A percentile compares a stretch with the other conserved stretches of the same genome.
These are phyloP conservation scores for Fusarium chlamydosporum DNA, from an alignment of 2,329 filamentous ascomycete genomes.

Conservation along the genomic window DNA sequence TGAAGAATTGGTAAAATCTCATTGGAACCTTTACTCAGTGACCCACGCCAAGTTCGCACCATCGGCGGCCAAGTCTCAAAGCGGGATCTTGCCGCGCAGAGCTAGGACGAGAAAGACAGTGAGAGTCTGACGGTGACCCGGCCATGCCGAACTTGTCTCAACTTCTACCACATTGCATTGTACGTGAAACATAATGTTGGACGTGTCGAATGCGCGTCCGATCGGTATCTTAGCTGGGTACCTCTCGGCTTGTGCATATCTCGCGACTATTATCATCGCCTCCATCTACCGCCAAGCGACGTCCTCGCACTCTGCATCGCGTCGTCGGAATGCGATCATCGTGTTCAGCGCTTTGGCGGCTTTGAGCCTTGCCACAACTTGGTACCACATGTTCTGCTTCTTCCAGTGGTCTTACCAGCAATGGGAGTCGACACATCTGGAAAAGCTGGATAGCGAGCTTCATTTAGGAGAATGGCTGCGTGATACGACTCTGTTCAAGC, in stretches of 20 bases:
- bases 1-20: neutral
- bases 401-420: conserved; percentile 7
- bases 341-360: neutral
- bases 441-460: neutral
- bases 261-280: neutral
- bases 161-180: neutral
- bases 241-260: neutral
- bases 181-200: neutral
- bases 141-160: neutral
- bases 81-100: neutral
- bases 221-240: neutral
- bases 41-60: neutral
- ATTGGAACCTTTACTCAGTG: neutral
- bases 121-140: neutral
- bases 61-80: neutral
- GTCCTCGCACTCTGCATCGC: neutral
- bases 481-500: neutral
- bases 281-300: neutral
- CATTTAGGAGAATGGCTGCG: conserved; percentile 4
- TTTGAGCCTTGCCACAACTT: neutral
- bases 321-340: neutral
- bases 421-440: neutral
- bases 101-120: neutral
- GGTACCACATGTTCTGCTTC: conserved; percentile 3
- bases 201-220: neutral